Percentiles rank a stretch among this genome's conserved stretches.
These are phyloP conservation scores for Rozella allomycis DNA, from an alignment of 371 early-diverging fungal genomes.

Conservation along the genomic window DNA sequence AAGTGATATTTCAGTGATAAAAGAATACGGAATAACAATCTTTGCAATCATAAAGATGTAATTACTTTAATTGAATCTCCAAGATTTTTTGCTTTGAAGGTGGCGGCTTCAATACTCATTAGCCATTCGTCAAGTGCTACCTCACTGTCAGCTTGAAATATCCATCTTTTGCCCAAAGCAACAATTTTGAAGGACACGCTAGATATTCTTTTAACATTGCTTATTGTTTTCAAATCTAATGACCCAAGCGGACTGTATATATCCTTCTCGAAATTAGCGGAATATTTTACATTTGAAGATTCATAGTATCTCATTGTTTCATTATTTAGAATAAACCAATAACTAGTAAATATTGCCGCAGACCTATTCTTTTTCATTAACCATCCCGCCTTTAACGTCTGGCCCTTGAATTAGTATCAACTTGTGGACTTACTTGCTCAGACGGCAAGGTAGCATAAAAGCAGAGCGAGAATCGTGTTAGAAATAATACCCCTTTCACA, in stretches of 20 bases:
- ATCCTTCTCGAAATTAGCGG: slow-evolving; percentile 12
- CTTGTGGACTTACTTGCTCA: slow-evolving; percentile 12
- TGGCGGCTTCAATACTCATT: slow-evolving; percentile 32
- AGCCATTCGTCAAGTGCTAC: slow-evolving; percentile 9
- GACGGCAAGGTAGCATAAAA: slow-evolving; percentile 43
- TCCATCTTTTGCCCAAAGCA: slow-evolving; percentile 24
- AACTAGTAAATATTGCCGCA: slow-evolving; percentile 21
- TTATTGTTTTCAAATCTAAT: slow-evolving; percentile 40
- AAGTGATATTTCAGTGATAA: not conserved
- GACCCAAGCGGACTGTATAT: slow-evolving; percentile 41
- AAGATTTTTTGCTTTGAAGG: slow-evolving; percentile 35
- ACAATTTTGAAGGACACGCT: slow-evolving; percentile 33
- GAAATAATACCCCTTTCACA: slow-evolving; percentile 42
- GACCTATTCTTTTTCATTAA: slow-evolving; percentile 22
- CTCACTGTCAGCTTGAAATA: slow-evolving; percentile 16
- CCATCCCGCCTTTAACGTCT: slow-evolving; percentile 47
- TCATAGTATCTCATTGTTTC: slow-evolving; percentile 37
- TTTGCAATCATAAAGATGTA: no score
- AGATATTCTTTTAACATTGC: slow-evolving; percentile 23
- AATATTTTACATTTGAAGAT: slow-evolving; percentile 27
- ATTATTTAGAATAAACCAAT: slow-evolving; percentile 44
- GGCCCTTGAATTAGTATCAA: slow-evolving; percentile 25
- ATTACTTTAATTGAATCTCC: slow-evolving; percentile 35
- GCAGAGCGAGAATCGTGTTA: slow-evolving; percentile 41
- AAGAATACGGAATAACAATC: not conserved